phyloP scores from a whole-genome alignment of 495 filamentous ascomycete genomes.

The Aspergillus ostianus region DNA sequence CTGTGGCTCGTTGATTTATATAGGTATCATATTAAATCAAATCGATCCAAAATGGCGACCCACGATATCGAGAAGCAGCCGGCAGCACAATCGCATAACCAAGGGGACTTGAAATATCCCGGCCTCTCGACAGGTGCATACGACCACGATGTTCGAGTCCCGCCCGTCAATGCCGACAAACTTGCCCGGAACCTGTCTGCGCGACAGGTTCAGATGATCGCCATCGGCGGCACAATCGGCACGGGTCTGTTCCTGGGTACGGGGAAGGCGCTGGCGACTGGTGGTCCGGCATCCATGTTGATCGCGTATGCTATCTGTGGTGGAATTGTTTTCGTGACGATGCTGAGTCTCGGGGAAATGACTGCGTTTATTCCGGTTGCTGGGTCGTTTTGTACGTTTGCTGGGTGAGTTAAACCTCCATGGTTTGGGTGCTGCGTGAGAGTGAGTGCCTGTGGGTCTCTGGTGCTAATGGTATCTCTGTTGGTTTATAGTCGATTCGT shows the following conservation, averaged over 20 bases:
- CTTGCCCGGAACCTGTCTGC: conserved; percentile 38
- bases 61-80: conserved; percentile 30
- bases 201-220: conserved; percentile 62
- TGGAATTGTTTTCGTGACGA: conserved; percentile 49
- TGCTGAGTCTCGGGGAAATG: conserved; percentile 52
- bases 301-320: conserved; percentile 52
- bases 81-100: not conserved
- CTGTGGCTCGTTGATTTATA: not conserved
- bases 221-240: conserved; percentile 62
- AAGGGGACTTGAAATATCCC: conserved; percentile 15
- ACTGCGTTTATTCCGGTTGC: conserved; percentile 50
- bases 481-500: conserved; percentile 46
- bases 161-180: conserved; percentile 28
- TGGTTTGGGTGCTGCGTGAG: too few relatives aligned
- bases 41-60: conserved; percentile 6
- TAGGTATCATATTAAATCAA: not conserved
- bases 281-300: conserved; percentile 63
- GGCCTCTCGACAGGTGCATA: conserved; percentile 6
- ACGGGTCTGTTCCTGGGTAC: conserved; percentile 65
- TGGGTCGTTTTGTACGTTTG: conserved; percentile 52
- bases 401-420: conserved; percentile 34
- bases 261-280: conserved; percentile 55
- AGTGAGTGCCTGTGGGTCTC: not conserved
- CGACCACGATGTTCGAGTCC: conserved; percentile 6
- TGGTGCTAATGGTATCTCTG: conserved; percentile 4